Evolutionary conservation across 495 filamentous ascomycete genomes (phyloP), one percentile per base, ranked within the genome.

Genomic region (Annulohypoxylon nitens): DNA sequence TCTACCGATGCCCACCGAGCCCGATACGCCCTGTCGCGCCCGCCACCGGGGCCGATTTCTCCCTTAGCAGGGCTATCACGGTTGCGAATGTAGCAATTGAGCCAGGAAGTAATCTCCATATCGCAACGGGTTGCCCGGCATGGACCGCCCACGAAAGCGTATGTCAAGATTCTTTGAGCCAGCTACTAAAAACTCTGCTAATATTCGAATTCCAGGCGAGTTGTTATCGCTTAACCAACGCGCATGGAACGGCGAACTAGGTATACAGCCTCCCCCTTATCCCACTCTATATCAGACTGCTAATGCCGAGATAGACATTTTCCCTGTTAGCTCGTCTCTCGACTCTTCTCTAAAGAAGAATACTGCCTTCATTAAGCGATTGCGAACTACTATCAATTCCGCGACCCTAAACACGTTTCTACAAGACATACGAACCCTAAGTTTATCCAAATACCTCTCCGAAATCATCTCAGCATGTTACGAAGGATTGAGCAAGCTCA

Each of bases 311-410:
- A 45, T 75, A 97, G 95, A 92, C 84, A 81, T 97, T 36, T 97
- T 97, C 78, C 86, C 89, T 37, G 89, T 95, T 67, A 88, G 86
- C 80, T 86, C 88, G 64, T 93, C 93, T 26, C 91, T 99, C 70
- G 97, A 99, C 80, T 97, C 97, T 16, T 95, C 95, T 34, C 87
- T 99, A 75, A 98, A 97, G 86, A 99, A 98, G 83, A 99, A 99
- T 77, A 99, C 96, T 11, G 95, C 95, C 66, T 98, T 98, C 81
- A 99, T 99, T 80, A 98, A 97, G 81, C 92, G 97, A 61, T 86
- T 98, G 37, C 93, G 96, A 39, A 97, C 96, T 30, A 93, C 94
- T 45, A 91, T 98, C 69, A 94, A 89, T 65, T 84, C 92, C 55
- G 86, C 93, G 57, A 91, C 92, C 50, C 87, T 93, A 45, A 84